These are phyloP conservation scores for Alternaria incomplexa DNA, from an alignment of 2,329 filamentous ascomycete species.

Conservation along the genomic window DNA sequence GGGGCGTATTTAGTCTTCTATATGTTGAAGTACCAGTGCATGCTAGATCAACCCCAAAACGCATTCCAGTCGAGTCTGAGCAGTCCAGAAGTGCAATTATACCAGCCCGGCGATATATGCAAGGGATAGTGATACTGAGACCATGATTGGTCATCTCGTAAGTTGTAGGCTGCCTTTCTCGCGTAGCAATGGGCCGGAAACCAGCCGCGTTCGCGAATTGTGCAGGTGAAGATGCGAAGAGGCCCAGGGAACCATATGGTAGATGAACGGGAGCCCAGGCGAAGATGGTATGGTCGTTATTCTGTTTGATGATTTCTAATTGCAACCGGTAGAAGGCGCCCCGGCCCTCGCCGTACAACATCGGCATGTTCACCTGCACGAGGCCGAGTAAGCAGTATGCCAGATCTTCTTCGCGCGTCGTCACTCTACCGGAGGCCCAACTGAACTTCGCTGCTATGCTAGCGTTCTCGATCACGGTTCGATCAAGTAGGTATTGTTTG, in stretches of 20 bases:
- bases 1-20: background rate
- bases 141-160: background rate
- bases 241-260: background rate
- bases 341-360: background rate
- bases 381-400: background rate
- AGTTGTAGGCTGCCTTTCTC: background rate
- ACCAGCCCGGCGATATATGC: background rate
- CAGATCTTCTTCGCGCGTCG: background rate
- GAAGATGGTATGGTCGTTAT: background rate
- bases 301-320: background rate
- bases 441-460: background rate
- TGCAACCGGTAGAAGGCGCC: background rate
- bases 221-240: background rate
- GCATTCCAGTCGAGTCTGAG: background rate
- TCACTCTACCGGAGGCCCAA: background rate
- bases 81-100: background rate
- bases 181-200: background rate
- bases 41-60: background rate
- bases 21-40: background rate
- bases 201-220: background rate
- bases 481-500: background rate
- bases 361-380: background rate
- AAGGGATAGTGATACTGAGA: background rate
- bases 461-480: background rate
- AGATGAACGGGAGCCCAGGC: background rate